Conservation (phyloP, 768 basidiomycete genomes). For the Kwoniella bestiolae region DNA sequence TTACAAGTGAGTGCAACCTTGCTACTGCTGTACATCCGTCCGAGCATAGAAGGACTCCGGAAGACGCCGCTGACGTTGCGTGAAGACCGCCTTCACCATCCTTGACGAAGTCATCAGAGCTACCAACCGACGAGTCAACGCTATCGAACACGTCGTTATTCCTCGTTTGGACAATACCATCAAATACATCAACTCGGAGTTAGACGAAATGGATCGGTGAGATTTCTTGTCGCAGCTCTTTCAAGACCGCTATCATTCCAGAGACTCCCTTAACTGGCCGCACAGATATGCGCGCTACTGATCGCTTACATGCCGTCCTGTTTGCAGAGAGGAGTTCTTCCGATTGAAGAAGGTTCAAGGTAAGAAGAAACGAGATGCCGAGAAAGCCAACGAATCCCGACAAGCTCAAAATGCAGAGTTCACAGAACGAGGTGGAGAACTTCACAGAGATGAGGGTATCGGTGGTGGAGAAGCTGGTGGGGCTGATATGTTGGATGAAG, state of each 20-base stretch:
- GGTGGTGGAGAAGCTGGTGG: slow-evolving; percentile 55
- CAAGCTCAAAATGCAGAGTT: slow-evolving; percentile 38
- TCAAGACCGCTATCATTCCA: neutral
- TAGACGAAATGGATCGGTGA: slow-evolving; percentile 98
- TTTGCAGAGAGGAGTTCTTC: slow-evolving; percentile 61
- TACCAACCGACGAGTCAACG: slow-evolving; percentile 98
- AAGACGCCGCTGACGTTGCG: neutral
- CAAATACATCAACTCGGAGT: slow-evolving; percentile 93
- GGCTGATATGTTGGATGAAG: slow-evolving; percentile 71
- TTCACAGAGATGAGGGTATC: slow-evolving; percentile 57
- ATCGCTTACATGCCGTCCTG: no score
- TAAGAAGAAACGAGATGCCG: slow-evolving; percentile 88
- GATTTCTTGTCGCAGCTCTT: slow-evolving; percentile 48
- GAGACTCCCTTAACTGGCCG: no score
- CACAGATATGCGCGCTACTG: no score
- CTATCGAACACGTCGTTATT: slow-evolving; percentile 96
- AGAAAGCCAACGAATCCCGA: slow-evolving; percentile 34
- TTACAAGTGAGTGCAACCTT: slow-evolving; percentile 60
- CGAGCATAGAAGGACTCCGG: neutral
- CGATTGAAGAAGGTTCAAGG: slow-evolving; percentile 96
- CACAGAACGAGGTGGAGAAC: slow-evolving; percentile 46
- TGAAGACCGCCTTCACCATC: slow-evolving; percentile 94
- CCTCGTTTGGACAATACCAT: slow-evolving; percentile 96
- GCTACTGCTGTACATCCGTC: neutral
- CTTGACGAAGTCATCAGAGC: slow-evolving; percentile 98